These are phyloP conservation scores for Teunomyces tritomae DNA, from an alignment of 805 yeast genomes.

Conservation along the genomic window DNA sequence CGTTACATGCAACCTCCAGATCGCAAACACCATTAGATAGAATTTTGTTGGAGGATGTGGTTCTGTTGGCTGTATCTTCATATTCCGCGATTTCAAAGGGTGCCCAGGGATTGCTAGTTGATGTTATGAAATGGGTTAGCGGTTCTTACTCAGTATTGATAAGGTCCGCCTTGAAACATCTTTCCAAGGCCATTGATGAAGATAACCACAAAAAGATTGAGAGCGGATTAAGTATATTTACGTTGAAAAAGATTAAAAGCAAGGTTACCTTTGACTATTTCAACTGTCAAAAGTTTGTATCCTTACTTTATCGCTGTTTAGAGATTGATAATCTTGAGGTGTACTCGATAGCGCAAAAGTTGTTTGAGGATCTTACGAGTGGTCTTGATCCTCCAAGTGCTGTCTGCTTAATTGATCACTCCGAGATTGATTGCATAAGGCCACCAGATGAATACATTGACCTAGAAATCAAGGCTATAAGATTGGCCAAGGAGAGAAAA, in stretches of 20 bases:
- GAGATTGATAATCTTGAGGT: slow-evolving; percentile 55
- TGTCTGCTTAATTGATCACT: slow-evolving; percentile 49
- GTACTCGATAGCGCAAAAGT: slow-evolving; percentile 49
- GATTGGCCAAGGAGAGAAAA: slow-evolving; percentile 61
- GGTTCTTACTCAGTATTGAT: slow-evolving; percentile 62
- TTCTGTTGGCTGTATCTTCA: slow-evolving; percentile 61
- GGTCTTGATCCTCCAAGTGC: slow-evolving; percentile 33
- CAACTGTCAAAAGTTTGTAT: slow-evolving; percentile 47
- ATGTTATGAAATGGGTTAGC: slow-evolving; percentile 66
- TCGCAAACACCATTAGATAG: slow-evolving; percentile 66
- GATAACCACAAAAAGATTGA: slow-evolving; percentile 49
- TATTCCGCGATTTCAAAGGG: slow-evolving; percentile 67
- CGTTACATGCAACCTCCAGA: slow-evolving; percentile 70
- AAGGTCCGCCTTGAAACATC: slow-evolving; percentile 45
- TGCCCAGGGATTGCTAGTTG: slow-evolving; percentile 66
- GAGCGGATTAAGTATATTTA: slow-evolving; percentile 60
- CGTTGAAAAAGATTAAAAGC: slow-evolving; percentile 54
- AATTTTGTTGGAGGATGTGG: slow-evolving; percentile 60
- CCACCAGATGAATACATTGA: slow-evolving; percentile 64
- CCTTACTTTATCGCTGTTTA: slow-evolving; percentile 53
- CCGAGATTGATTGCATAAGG: slow-evolving; percentile 43
- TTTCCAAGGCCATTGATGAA: slow-evolving; percentile 48
- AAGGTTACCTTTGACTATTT: slow-evolving; percentile 57
- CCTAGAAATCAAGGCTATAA: slow-evolving; percentile 56
- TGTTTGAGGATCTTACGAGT: slow-evolving; percentile 39